Conservation (phyloP, 2,329 filamentous ascomycete genomes). For the Sporothrix luriei region DNA sequence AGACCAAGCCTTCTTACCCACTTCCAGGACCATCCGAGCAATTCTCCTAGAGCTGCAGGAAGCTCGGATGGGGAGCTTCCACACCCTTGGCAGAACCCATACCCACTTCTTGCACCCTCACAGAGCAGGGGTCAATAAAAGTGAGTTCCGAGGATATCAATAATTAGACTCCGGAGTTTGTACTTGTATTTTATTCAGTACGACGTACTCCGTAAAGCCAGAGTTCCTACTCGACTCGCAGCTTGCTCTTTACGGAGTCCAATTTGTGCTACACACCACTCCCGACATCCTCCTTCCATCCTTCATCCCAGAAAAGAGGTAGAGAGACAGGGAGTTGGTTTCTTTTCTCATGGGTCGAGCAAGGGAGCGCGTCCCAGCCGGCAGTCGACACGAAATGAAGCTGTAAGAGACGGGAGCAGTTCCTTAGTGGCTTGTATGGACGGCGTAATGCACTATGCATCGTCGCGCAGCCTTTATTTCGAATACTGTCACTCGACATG, state of each 20-base stretch:
- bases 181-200: no score
- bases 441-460: background rate
- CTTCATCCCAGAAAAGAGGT: background rate
- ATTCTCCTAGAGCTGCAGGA: background rate
- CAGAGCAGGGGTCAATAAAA: background rate
- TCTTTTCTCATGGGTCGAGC: slow-evolving; percentile 13
- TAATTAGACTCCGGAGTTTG: background rate
- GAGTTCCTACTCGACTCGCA: no score
- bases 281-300: background rate
- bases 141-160: background rate
- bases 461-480: background rate
- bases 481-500: background rate
- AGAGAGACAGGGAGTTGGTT: slow-evolving; percentile 8
- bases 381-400: slow-evolving; percentile 22
- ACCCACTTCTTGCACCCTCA: background rate
- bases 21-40: background rate
- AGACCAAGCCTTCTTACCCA: slow-evolving; percentile 8
- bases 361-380: slow-evolving; percentile 9
- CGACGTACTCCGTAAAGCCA: no score
- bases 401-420: background rate
- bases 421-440: slow-evolving; percentile 1
- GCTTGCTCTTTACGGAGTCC: no score
- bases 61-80: slow-evolving; percentile 26
- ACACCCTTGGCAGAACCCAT: background rate
- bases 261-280: slow-evolving; percentile 9